A percentile compares a stretch with the other conserved stretches of the same genome.
Conservation (phyloP, 768 basidiomycete species). For the Fomitopsis pulvina region DNA sequence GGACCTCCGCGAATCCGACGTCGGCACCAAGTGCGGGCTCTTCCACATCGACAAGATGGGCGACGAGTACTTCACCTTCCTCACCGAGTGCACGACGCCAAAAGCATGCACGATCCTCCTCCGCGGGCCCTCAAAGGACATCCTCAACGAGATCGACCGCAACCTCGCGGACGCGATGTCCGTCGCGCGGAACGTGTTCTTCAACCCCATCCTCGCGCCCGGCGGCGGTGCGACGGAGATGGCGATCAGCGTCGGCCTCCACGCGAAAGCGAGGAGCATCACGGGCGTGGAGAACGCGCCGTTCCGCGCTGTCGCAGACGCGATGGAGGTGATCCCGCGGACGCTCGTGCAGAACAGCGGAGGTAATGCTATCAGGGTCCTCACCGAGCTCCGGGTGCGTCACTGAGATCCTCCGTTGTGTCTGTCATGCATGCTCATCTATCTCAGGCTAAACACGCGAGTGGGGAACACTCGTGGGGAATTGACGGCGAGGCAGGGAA, state of each 20-base stretch:
- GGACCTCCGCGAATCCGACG: constrained; percentile 85
- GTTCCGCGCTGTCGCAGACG: constrained; percentile 88
- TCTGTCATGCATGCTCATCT: too few relatives aligned
- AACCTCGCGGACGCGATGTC: constrained; percentile 98
- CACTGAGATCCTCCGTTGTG: too few relatives aligned
- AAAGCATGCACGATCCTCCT: constrained; percentile 98
- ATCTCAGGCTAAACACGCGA: constrained; percentile 86
- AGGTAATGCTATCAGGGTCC: constrained; percentile 86
- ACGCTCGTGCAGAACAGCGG: constrained; percentile 94
- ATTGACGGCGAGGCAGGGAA: constrained; percentile 96
- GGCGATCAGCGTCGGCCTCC: constrained; percentile 88
- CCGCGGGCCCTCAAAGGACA: constrained; percentile 96
- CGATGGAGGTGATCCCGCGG: constrained; percentile 95
- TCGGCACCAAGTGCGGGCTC: constrained; percentile 92
- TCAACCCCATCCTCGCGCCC: constrained; percentile 90
- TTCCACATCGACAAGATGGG: constrained; percentile 97
- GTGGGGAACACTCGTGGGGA: constrained; percentile 86
- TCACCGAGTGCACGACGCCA: constrained; percentile 83
- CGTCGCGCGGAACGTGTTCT: constrained; percentile 94
- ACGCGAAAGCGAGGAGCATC: constrained; percentile 70
- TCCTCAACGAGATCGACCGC: constrained; percentile 95
- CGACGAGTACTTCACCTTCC: constrained; percentile 99
- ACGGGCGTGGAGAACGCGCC: constrained; percentile 90
- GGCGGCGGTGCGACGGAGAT: constrained; percentile 98
- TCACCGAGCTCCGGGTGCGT: constrained; percentile 90